A percentile compares a stretch with the other conserved stretches of the same genome.
Conservation (phyloP, 352 stramenopile genomes). For the Phytophthora sp. region DNA sequence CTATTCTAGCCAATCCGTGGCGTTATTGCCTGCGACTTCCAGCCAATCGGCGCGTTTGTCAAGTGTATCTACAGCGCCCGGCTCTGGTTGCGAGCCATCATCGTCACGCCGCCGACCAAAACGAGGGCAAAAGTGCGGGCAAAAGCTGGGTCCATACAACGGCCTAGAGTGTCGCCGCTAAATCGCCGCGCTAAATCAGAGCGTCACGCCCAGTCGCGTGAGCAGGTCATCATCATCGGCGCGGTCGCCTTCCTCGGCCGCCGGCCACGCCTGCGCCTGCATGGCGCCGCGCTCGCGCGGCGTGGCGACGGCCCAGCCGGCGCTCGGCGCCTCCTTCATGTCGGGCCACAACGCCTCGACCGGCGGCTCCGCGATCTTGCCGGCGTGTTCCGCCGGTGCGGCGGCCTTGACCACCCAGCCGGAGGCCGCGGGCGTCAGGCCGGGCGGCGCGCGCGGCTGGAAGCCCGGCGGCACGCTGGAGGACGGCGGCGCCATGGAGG, state of each 20-base stretch:
- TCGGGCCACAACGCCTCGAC: constrained; percentile 40
- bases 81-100: background rate
- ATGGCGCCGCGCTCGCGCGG: constrained; percentile 4
- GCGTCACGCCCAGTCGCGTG: constrained; percentile 30
- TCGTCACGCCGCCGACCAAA: background rate
- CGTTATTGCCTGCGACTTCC: background rate
- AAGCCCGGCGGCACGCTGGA: constrained; percentile 26
- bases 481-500: constrained; percentile 17
- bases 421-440: constrained; percentile 33
- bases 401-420: constrained; percentile 37
- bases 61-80: constrained; percentile 9
- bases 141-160: constrained; percentile 10
- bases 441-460: constrained; percentile 25
- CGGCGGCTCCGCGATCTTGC: constrained; percentile 36
- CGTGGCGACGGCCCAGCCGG: constrained; percentile 23
- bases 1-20: too few relatives aligned
- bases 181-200: constrained; percentile 16
- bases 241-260: background rate
- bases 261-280: constrained; percentile 22
- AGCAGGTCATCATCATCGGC: constrained; percentile 35
- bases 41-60: constrained; percentile 4
- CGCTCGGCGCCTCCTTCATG: constrained; percentile 26
- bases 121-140: background rate
- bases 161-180: background rate
- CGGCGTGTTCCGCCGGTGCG: constrained; percentile 19